Evolutionary conservation across 345 rosid genomes (phyloP).

Genomic region (Salix suchowensis): DNA sequence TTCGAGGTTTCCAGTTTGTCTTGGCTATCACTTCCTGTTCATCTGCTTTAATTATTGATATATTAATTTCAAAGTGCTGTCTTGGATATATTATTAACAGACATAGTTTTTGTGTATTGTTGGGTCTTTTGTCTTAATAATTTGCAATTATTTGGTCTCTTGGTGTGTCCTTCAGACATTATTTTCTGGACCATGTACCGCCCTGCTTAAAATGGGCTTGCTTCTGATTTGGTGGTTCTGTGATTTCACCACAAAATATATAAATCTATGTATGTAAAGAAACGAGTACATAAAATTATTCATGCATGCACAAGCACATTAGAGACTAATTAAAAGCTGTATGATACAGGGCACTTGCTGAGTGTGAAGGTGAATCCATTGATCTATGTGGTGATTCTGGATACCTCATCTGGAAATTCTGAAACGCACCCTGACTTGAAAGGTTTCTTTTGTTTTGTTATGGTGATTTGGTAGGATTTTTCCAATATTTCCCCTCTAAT

Average conservation of each 20-base stretch:
- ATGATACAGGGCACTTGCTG: slow-evolving; percentile 84
- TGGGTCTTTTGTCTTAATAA: background rate
- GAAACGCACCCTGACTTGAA: slow-evolving; percentile 81
- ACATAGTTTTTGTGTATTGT: background rate
- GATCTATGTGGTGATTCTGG: slow-evolving; percentile 84
- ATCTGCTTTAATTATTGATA: background rate
- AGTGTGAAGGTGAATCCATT: slow-evolving; percentile 83
- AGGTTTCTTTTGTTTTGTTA: slow-evolving; percentile 40
- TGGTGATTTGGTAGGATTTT: slow-evolving; percentile 3
- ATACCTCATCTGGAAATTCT: slow-evolving; percentile 42
- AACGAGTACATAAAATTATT: background rate
- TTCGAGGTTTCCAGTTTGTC: slow-evolving; percentile 13
- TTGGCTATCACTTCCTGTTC: slow-evolving; percentile 3
- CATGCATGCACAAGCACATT: background rate
- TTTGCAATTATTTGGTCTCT: background rate
- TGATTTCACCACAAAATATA: background rate
- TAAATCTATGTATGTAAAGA: background rate
- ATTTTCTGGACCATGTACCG: background rate
- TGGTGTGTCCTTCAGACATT: background rate
- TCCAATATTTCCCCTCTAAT: slow-evolving; percentile 1
- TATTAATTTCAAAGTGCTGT: background rate
- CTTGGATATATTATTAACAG: background rate
- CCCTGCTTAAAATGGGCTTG: background rate
- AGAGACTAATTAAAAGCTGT: slow-evolving; percentile 7
- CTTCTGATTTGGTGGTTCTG: background rate